Evolutionary conservation across 75 land plant species (phyloP).

Genomic region (Chamaecyparis obtusa): DNA sequence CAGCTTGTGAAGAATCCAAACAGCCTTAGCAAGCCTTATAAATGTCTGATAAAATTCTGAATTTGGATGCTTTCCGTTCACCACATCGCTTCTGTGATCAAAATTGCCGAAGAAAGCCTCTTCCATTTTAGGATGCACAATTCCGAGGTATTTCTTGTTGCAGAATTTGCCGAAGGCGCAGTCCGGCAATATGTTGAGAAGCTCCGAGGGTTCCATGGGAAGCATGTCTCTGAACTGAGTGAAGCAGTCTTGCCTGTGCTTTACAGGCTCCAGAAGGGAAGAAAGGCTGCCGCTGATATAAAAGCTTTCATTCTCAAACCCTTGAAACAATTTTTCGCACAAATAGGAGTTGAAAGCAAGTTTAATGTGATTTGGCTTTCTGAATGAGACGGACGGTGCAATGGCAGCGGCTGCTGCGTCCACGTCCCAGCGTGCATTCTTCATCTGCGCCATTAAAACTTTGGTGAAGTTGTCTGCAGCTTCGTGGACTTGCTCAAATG

Average conservation of each 20-base stretch:
- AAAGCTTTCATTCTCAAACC: constrained; percentile 83
- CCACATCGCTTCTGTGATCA: constrained; percentile 53
- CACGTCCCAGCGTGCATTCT: constrained; percentile 65
- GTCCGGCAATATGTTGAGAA: constrained; percentile 62
- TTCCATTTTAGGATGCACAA: constrained; percentile 78
- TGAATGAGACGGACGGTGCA: constrained; percentile 4
- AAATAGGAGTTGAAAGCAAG: constrained; percentile 70
- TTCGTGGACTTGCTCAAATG: constrained; percentile 41
- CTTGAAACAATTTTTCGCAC: constrained; percentile 52
- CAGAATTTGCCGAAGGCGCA: constrained; percentile 75
- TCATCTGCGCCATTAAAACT: constrained; percentile 58
- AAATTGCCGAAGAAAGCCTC: constrained; percentile 63
- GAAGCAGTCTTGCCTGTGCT: constrained; percentile 63
- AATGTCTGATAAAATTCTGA: constrained; percentile 65
- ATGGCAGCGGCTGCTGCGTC: constrained; percentile 61
- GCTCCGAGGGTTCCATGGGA: constrained; percentile 69
- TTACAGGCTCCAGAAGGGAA: constrained; percentile 60
- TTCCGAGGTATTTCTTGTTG: constrained; percentile 56
- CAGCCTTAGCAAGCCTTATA: constrained; percentile 66
- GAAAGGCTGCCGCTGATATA: constrained; percentile 75
- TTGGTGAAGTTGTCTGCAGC: constrained; percentile 51
- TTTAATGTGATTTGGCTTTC: constrained; percentile 28
- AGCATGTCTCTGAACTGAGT: constrained; percentile 71
- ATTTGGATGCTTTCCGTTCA: constrained; percentile 60
- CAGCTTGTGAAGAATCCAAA: constrained; percentile 84